phyloP scores from a whole-genome alignment of 306 rosid species.

The Aeschynomene evenia region DNA sequence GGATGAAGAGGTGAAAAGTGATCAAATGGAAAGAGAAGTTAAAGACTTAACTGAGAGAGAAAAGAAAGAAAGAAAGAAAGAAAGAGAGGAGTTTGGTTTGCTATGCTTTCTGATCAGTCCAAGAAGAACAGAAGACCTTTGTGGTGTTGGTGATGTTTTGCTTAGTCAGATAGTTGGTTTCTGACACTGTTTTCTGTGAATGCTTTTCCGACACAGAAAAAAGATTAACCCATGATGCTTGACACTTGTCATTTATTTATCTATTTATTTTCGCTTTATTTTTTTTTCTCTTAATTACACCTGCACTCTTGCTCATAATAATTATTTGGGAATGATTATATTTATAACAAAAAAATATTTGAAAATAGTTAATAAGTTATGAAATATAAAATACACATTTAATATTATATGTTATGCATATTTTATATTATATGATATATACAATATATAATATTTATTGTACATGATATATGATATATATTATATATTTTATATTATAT shows the following conservation, averaged over 20 bases:
- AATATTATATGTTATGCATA: too few relatives aligned
- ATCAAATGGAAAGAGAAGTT: background rate
- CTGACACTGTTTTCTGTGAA: constrained; percentile 27
- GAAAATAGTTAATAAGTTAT: too few relatives aligned
- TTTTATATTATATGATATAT: too few relatives aligned
- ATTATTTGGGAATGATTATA: too few relatives aligned
- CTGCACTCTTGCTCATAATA: background rate
- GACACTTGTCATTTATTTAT: constrained; percentile 48
- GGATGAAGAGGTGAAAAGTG: background rate
- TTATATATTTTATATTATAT: too few relatives aligned
- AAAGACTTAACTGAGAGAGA: constrained; percentile 2
- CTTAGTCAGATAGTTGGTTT: constrained; percentile 38
- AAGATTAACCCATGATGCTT: constrained; percentile 24
- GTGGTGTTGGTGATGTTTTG: constrained; percentile 37
- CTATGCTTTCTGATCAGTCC: background rate
- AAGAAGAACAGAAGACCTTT: background rate
- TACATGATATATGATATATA: too few relatives aligned
- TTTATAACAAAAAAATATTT: too few relatives aligned
- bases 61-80: background rate
- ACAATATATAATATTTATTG: too few relatives aligned
- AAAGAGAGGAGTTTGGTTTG: background rate
- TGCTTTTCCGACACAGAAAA: constrained; percentile 58
- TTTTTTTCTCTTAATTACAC: background rate
- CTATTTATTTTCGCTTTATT: background rate
- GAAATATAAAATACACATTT: too few relatives aligned